Evolutionary conservation across 2,329 filamentous ascomycete species (phyloP).

Genomic region (Cadophora luteo-olivacea): DNA sequence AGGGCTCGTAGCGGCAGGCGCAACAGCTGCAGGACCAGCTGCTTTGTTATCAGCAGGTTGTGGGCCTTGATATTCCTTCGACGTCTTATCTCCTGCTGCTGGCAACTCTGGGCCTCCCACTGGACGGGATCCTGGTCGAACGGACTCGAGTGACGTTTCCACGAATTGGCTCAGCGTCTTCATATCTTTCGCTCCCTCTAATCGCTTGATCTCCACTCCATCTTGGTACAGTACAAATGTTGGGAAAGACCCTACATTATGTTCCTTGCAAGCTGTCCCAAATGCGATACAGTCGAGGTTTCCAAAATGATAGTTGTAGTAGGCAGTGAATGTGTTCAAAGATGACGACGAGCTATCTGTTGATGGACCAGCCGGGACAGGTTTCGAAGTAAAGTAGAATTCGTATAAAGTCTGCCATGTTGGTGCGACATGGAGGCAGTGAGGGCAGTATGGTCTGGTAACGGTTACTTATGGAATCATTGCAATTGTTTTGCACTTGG

Average conservation of each 20-base stretch:
- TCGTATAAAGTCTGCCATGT: conserved; percentile 93
- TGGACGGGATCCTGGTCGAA: conserved; percentile 82
- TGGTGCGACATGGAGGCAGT: conserved; percentile 67
- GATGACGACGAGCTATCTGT: conserved; percentile 53
- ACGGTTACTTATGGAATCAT: conserved; percentile 4
- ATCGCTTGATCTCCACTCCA: conserved; percentile 68
- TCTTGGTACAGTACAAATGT: conserved; percentile 82
- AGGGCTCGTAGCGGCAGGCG: conserved; percentile 12
- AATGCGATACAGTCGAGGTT: conserved; percentile 85
- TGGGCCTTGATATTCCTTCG: conserved; percentile 36
- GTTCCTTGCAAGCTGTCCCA: conserved; percentile 75
- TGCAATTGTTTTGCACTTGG: background rate
- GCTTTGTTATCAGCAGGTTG: conserved; percentile 42
- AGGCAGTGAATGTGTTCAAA: conserved; percentile 70
- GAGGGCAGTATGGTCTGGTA: conserved; percentile 42
- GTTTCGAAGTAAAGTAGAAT: conserved; percentile 83
- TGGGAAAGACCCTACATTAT: conserved; percentile 75
- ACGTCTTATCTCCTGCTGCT: conserved; percentile 65
- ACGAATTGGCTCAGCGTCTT: conserved; percentile 70
- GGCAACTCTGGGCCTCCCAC: conserved; percentile 64
- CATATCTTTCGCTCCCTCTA: conserved; percentile 73
- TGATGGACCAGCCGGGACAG: conserved; percentile 50
- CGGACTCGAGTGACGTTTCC: conserved; percentile 77
- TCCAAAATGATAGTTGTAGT: conserved; percentile 90
- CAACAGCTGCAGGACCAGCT: conserved; percentile 40